These are phyloP conservation scores for Lepraria neglecta DNA, from an alignment of 495 filamentous ascomycete species.

Conservation along the genomic window DNA sequence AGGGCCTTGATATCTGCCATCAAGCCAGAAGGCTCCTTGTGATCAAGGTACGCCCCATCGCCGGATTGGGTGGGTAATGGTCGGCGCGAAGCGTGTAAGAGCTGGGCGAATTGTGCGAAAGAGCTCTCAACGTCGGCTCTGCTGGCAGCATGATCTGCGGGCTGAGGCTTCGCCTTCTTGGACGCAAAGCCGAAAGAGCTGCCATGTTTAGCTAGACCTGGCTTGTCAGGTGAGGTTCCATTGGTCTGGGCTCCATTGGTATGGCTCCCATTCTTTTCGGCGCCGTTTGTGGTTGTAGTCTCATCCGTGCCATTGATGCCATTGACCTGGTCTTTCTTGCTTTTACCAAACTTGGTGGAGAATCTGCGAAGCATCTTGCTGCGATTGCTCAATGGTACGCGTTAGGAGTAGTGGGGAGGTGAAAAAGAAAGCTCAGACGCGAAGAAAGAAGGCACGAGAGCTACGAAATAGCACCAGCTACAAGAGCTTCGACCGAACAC, in stretches of 20 bases:
- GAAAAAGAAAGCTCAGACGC: not conserved
- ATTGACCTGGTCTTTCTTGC: conserved; percentile 37
- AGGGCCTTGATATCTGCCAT: conserved; percentile 58
- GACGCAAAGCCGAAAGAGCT: conserved; percentile 27
- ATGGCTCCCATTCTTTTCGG: conserved; percentile 17
- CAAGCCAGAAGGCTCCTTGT: conserved; percentile 50
- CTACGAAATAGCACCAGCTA: not conserved
- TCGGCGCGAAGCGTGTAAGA: conserved; percentile 53
- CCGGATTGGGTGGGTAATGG: conserved; percentile 63
- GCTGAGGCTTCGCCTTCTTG: conserved; percentile 33
- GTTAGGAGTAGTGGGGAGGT: not conserved
- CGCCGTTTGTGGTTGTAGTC: conserved; percentile 2
- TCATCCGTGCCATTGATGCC: conserved; percentile 22
- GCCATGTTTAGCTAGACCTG: conserved; percentile 15
- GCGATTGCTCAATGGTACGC: not conserved
- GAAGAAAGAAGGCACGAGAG: conserved; percentile 2
- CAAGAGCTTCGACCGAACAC: conserved; percentile 2
- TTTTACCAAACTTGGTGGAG: conserved; percentile 48
- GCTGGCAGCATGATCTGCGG: conserved; percentile 35
- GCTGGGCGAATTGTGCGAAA: conserved; percentile 56
- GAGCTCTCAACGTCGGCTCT: conserved; percentile 40
- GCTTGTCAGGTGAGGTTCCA: conserved; percentile 31
- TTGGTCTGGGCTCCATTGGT: conserved; percentile 11
- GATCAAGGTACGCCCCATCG: conserved; percentile 50
- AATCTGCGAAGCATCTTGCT: conserved; percentile 40